phyloP scores from a whole-genome alignment of 2,329 filamentous ascomycete genomes.

The Curvularia spicifera region DNA sequence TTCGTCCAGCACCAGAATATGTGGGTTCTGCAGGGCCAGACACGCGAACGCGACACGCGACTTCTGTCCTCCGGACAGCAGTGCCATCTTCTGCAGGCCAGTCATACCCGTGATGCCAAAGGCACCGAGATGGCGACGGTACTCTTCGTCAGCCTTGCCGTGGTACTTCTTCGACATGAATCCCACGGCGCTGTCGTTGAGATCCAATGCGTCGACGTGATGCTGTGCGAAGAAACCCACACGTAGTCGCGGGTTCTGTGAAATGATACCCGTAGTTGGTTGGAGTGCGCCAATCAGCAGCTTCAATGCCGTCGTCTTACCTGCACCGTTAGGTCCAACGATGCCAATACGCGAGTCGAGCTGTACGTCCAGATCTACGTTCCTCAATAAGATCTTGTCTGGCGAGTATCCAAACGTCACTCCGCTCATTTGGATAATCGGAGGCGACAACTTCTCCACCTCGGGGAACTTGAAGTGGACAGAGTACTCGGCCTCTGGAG shows the following conservation, averaged over 20 bases:
- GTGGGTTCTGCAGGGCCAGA: conserved; percentile 88
- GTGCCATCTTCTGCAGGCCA: conserved; percentile 91
- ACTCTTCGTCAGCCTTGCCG: conserved; percentile 93
- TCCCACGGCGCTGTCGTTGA: conserved; percentile 85
- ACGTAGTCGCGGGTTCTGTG: conserved; percentile 83
- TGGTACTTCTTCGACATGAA: conserved; percentile 96
- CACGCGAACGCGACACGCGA: conserved; percentile 99
- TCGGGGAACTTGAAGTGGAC: conserved; percentile 98
- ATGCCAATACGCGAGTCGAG: conserved; percentile 98
- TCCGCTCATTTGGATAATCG: conserved; percentile 95
- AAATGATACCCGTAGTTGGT: conserved; percentile 80
- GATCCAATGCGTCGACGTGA: conserved; percentile 93
- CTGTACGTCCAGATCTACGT: conserved; percentile 95
- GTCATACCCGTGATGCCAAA: conserved; percentile 89
- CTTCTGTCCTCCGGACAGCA: conserved; percentile 96
- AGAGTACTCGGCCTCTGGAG: conserved; percentile 91
- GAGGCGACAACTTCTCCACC: conserved; percentile 95
- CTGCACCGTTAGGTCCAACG: conserved; percentile 97
- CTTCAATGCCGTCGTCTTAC: conserved; percentile 98
- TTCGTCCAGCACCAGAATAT: conserved; percentile 97
- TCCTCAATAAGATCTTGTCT: conserved; percentile 78
- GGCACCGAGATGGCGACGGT: conserved; percentile 90
- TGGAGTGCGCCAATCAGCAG: conserved; percentile 88
- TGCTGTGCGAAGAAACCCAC: conserved; percentile 98
- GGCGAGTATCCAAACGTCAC: conserved; percentile 87